Conservation (phyloP, 129 eudicot species). For the Artemisia tridentata region DNA sequence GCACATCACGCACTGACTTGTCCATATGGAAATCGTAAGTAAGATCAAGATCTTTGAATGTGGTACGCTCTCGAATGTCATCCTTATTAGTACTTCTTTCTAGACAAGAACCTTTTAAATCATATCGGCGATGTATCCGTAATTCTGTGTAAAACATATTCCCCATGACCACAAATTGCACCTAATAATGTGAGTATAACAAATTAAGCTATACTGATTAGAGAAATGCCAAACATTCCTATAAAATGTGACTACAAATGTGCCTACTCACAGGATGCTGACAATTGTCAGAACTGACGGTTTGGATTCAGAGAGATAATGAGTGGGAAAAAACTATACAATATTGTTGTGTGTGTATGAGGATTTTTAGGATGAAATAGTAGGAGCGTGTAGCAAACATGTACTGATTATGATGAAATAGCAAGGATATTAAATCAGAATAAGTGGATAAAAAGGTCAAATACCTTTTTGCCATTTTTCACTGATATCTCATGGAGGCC, state of each 20-base stretch:
- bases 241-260: no score
- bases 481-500: slow-evolving; percentile 66
- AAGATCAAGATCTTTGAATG: slow-evolving; percentile 79
- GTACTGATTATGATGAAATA: neutral
- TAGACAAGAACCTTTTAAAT: slow-evolving; percentile 73
- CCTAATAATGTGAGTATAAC: slow-evolving; percentile 40
- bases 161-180: slow-evolving; percentile 91
- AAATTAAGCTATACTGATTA: neutral
- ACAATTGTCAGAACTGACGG: no score
- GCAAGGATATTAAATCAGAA: neutral
- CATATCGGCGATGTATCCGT: slow-evolving; percentile 76
- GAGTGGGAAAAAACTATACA: no score
- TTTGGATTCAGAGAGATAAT: no score
- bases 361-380: no score
- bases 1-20: slow-evolving; percentile 63
- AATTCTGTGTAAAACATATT: slow-evolving; percentile 85
- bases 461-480: slow-evolving; percentile 69
- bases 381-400: no score
- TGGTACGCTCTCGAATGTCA: slow-evolving; percentile 46
- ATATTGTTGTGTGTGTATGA: no score
- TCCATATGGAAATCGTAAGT: slow-evolving; percentile 76
- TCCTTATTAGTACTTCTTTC: slow-evolving; percentile 74
- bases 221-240: no score
- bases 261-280: no score
- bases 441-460: neutral